A percentile compares a stretch with the other conserved stretches of the same genome.
Evolutionary conservation across 805 yeast species (phyloP).

Genomic region (Metschnikowia vanudenii): DNA sequence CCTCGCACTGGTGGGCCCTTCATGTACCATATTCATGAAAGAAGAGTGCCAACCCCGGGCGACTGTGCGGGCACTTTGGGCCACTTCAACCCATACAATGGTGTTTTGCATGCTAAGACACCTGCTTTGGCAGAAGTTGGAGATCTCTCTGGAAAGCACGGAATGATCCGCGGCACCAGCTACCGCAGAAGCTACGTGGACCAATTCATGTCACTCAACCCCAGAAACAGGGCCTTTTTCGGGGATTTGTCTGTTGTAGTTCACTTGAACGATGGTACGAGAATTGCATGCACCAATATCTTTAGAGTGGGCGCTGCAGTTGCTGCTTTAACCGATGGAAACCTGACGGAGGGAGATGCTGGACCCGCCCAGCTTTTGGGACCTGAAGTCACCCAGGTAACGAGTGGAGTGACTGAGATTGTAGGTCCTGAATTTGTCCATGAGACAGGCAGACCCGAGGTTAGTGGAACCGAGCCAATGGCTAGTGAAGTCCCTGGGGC

Average conservation of each 20-base stretch:
- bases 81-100: constrained; percentile 41
- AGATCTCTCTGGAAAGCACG: constrained; percentile 22
- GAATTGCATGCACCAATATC: too few species aligned
- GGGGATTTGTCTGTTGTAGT: neutral
- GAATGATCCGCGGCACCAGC: constrained; percentile 28
- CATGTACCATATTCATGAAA: constrained; percentile 38
- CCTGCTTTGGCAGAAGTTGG: constrained; percentile 40
- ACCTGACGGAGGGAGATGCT: too few species aligned
- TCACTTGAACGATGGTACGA: too few species aligned
- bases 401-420: too few species aligned
- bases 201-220: constrained; percentile 32
- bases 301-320: neutral
- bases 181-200: constrained; percentile 26
- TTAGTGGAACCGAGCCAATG: too few species aligned
- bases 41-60: constrained; percentile 35
- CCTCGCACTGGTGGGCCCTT: constrained; percentile 39
- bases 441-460: too few species aligned
- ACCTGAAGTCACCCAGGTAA: too few species aligned
- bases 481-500: too few species aligned
- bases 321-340: too few species aligned
- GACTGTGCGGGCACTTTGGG: constrained; percentile 31
- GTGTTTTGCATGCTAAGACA: constrained; percentile 29
- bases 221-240: constrained; percentile 25
- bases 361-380: too few species aligned
- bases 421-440: too few species aligned